Evolutionary conservation across 2,329 filamentous ascomycete genomes (phyloP).

Genomic region (Phialophora expanda): DNA sequence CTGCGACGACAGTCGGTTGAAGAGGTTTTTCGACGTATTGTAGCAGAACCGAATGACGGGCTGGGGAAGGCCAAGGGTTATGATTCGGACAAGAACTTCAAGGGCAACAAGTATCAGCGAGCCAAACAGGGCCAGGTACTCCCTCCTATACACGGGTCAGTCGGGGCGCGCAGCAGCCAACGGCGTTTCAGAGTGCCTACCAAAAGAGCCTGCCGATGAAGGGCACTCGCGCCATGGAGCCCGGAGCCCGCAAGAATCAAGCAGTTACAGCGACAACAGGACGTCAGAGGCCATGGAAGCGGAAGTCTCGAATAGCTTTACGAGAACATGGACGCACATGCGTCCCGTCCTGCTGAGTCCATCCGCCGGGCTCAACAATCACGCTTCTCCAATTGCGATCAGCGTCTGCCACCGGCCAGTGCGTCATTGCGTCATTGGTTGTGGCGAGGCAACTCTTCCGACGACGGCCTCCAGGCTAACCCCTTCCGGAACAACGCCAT

Average conservation of each 20-base stretch:
- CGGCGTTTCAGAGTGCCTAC: slow-evolving; percentile 42
- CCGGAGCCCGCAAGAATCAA: slow-evolving; percentile 18
- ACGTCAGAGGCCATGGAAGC: slow-evolving; percentile 32
- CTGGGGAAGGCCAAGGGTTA: slow-evolving; percentile 83
- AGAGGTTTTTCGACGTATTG: slow-evolving; percentile 77
- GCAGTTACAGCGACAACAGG: slow-evolving; percentile 4
- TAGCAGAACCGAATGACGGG: slow-evolving; percentile 85
- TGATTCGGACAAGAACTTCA: slow-evolving; percentile 80
- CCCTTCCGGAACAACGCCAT: not conserved
- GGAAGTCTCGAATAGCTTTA: not conserved
- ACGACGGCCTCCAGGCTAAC: not conserved
- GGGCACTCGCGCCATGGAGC: slow-evolving; percentile 62
- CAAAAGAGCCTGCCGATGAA: slow-evolving; percentile 66
- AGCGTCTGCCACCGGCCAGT: not conserved
- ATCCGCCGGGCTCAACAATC: slow-evolving; percentile 1
- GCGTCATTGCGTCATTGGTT: not conserved
- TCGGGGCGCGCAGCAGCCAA: not conserved
- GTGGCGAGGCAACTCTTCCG: not conserved
- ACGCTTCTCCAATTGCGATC: not conserved
- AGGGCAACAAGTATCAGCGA: slow-evolving; percentile 83
- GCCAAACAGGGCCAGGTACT: slow-evolving; percentile 84
- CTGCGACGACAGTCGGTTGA: slow-evolving; percentile 76
- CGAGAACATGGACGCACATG: not conserved
- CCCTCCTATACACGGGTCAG: slow-evolving; percentile 60
- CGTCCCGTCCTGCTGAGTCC: not conserved